Evolutionary conservation across 148 eudicot genomes (phyloP).

Genomic region (Vaccinium myrtillus): DNA sequence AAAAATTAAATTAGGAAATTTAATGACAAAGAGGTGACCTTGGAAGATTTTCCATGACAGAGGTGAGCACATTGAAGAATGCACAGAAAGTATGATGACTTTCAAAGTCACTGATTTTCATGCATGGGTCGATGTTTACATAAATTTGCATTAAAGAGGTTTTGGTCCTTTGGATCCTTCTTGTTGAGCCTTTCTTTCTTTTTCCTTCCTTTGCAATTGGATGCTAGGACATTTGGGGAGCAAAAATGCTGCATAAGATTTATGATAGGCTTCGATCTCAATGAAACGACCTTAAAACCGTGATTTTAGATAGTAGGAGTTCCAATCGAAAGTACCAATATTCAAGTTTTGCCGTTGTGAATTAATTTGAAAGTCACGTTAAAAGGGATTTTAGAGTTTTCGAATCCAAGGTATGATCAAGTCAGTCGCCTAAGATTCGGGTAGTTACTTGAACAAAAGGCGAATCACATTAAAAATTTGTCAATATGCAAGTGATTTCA

Average conservation of each 20-base stretch:
- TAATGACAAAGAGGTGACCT: too few species aligned
- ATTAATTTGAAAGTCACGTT: neutral
- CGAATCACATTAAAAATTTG: too few species aligned
- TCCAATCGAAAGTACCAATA: neutral
- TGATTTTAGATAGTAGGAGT: neutral
- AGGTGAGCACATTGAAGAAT: slow-evolving; percentile 1
- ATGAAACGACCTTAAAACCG: neutral
- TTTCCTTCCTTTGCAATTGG: neutral
- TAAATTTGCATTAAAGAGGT: neutral
- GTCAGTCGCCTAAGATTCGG: too few species aligned
- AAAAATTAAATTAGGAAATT: too few species aligned
- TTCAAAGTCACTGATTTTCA: neutral
- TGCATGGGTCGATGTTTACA: neutral
- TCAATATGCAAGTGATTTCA: too few species aligned
- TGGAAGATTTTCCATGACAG: slow-evolving; percentile 4
- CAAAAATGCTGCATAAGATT: neutral
- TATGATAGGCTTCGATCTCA: neutral
- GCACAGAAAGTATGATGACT: neutral
- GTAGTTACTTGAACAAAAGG: too few species aligned
- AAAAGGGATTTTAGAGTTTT: too few species aligned
- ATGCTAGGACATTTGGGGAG: neutral
- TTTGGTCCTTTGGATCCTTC: slow-evolving; percentile 2
- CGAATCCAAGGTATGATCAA: too few species aligned
- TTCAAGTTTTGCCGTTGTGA: neutral
- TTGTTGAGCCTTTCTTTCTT: neutral